Conservation (phyloP, 2,329 filamentous ascomycete species). For the Colletotrichum orbiculare region DNA sequence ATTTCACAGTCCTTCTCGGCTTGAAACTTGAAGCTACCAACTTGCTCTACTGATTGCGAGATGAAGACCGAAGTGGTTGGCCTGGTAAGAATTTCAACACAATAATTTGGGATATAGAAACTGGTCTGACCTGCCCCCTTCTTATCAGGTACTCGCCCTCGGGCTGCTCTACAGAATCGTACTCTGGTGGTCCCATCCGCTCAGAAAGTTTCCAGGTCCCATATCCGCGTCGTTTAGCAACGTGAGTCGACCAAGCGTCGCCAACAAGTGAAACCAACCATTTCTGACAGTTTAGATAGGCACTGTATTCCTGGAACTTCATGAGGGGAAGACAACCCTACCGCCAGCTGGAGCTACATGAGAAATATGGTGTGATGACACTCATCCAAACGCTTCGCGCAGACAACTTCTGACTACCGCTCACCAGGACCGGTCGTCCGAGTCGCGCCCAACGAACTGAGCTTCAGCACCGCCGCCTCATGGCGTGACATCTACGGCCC, state of each 20-base stretch:
- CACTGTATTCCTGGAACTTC: background rate
- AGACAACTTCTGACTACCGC: background rate
- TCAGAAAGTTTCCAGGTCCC: background rate
- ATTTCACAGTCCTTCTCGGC: no score
- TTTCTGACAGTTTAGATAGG: no score
- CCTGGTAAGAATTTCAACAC: background rate
- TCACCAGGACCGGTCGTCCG: slow-evolving; percentile 8
- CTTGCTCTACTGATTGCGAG: background rate
- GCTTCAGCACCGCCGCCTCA: slow-evolving; percentile 6
- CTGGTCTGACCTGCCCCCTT: no score
- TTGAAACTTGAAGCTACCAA: no score
- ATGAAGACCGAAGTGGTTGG: slow-evolving; percentile 1
- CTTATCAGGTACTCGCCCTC: background rate
- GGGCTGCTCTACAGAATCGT: background rate
- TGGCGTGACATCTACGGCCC: slow-evolving; percentile 36
- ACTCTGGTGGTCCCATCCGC: background rate
- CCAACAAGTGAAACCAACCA: no score
- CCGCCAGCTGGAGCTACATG: background rate
- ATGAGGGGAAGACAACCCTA: slow-evolving; percentile 7
- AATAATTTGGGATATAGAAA: no score
- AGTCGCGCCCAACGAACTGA: slow-evolving; percentile 9
- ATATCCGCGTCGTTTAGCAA: background rate
- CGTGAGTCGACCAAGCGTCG: background rate
- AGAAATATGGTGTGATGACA: slow-evolving; percentile 5
- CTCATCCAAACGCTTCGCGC: background rate